Evolutionary conservation across 2,329 filamentous ascomycete species (phyloP), one percentile per base, ranked within the genome.

Genomic region (Xylariaceae sp.): DNA sequence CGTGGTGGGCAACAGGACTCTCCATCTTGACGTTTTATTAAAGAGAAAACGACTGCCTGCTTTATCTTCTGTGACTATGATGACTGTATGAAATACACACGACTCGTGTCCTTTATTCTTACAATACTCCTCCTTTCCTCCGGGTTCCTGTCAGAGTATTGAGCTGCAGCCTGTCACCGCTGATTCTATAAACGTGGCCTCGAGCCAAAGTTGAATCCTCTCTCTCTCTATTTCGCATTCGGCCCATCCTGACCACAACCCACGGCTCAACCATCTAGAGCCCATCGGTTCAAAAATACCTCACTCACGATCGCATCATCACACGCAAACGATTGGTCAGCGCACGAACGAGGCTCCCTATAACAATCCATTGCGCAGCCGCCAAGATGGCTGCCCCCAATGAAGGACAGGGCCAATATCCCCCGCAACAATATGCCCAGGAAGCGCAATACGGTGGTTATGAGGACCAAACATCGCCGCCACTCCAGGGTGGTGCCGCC

Each of bases 371-470:
- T 61, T 63, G 68, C 67, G 65, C 68, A 17, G 44, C 53, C 68
- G 65, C 69, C 67, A 76, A 69, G 71, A 86, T 86, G 83, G 82
- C 83, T 69, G 82, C 82, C 68, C 81, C 81, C 62, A 76, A 78
- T 66, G 81, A 85, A 60, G 80, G 79, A 73, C 81, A 83, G 71
- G 78, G 79, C 74, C 79, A 83, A 65, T 78, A 77, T 62, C 77
- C 78, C 50, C 70, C 71, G 26, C 69, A 69, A 41, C 75, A 76
- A 60, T 76, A 77, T 58, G 73, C 70, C 60, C 75, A 79, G 67
- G 73, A 75, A 44, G 63, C 68, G 49, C 70, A 73, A 46, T 78
- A 79, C 60, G 69, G 76, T 46, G 72, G 59, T 31, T 76, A 75
- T 66, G 77, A 77, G 54, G 71, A 66, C 48, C 74, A 77, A 52